Evolutionary conservation across 192 early-diverging fungal genomes (phyloP).

Genomic region (Rhizophagus sp.): DNA sequence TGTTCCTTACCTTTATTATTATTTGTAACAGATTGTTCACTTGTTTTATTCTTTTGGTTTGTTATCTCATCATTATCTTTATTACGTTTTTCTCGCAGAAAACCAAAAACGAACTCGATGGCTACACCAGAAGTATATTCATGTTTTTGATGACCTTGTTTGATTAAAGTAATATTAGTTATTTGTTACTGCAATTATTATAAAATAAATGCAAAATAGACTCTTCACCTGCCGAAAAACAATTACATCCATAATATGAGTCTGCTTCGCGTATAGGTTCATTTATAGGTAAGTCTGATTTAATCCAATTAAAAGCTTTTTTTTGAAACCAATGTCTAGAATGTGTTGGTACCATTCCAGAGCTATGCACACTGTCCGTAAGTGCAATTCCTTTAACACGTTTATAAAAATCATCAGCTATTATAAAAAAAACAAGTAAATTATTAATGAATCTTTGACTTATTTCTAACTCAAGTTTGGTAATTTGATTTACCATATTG

Average conservation of each 20-base stretch:
- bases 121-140: constrained; percentile 33
- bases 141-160: constrained; percentile 30
- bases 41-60: neutral
- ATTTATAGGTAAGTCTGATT: constrained; percentile 20
- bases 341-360: neutral
- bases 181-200: no score
- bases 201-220: neutral
- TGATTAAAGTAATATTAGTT: neutral
- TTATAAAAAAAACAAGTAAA: neutral
- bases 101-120: constrained; percentile 18
- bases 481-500: constrained; percentile 7
- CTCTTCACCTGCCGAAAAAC: constrained; percentile 33
- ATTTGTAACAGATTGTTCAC: neutral
- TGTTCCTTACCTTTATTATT: neutral
- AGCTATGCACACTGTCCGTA: constrained; percentile 23
- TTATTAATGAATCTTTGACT: neutral
- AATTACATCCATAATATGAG: constrained; percentile 28
- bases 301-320: constrained; percentile 28
- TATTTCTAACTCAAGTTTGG: neutral
- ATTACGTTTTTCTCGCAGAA: neutral
- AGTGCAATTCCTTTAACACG: constrained; percentile 17
- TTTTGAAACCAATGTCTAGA: constrained; percentile 10
- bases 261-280: neutral
- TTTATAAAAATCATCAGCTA: constrained; percentile 17
- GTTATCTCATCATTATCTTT: neutral